Evolutionary conservation across 2,329 filamentous ascomycete genomes (phyloP).

Genomic region (Aspergillus piperis): DNA sequence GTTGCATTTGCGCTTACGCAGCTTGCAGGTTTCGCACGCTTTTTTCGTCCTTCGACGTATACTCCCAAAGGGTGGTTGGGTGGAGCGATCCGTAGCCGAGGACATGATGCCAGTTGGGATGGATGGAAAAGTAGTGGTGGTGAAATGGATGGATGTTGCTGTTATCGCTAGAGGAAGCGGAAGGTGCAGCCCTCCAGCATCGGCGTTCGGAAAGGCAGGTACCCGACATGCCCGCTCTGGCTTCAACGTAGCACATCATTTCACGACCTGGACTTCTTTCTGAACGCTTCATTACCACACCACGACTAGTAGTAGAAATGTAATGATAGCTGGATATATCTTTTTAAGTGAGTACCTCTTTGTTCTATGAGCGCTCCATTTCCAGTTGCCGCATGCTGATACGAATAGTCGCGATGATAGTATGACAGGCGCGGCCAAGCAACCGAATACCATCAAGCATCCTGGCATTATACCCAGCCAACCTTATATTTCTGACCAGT

Average conservation of each 20-base stretch:
- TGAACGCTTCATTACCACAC: too few relatives aligned
- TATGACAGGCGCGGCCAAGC: background rate
- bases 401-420: background rate
- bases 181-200: background rate
- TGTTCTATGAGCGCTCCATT: background rate
- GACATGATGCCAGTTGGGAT: background rate
- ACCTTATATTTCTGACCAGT: too few relatives aligned
- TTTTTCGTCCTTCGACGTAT: background rate
- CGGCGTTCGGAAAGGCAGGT: background rate
- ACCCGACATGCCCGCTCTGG: background rate
- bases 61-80: background rate
- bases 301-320: too few relatives aligned
- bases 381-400: background rate
- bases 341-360: background rate
- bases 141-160: background rate
- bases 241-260: too few relatives aligned
- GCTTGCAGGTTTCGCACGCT: conserved; percentile 15
- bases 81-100: background rate
- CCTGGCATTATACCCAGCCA: background rate
- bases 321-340: background rate
- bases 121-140: background rate
- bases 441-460: background rate
- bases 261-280: too few relatives aligned
- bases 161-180: background rate
- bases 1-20: conserved; percentile 16